Evolutionary conservation across 805 yeast species (phyloP).

Genomic region (Candida ascalaphidarum): DNA sequence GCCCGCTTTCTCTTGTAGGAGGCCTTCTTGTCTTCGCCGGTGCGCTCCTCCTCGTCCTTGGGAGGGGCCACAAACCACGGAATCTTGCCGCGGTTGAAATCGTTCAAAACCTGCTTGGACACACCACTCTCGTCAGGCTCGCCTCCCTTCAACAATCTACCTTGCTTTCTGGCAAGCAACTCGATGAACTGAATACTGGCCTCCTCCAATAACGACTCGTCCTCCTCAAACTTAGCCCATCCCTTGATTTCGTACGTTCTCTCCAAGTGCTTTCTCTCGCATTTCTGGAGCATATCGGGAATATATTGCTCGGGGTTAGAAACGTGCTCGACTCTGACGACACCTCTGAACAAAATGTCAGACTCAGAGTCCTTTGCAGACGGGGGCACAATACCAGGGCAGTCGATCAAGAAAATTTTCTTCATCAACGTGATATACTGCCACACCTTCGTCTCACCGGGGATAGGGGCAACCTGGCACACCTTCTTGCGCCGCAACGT

Average conservation of each 20-base stretch:
- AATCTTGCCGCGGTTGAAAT: slow-evolving; percentile 93
- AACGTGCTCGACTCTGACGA: slow-evolving; percentile 97
- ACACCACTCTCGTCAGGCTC: slow-evolving; percentile 96
- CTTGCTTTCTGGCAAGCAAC: slow-evolving; percentile 84
- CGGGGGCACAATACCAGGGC: slow-evolving; percentile 99
- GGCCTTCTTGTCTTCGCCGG: slow-evolving; percentile 51
- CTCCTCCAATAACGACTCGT: slow-evolving; percentile 36
- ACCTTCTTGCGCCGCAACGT: slow-evolving; percentile 92
- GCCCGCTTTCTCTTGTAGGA: slow-evolving; percentile 45
- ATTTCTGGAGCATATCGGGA: slow-evolving; percentile 75
- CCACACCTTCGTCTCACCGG: slow-evolving; percentile 99
- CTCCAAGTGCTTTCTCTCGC: slow-evolving; percentile 84
- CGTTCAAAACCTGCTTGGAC: slow-evolving; percentile 82
- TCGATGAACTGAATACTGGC: slow-evolving; percentile 69
- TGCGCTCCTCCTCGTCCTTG: slow-evolving; percentile 49
- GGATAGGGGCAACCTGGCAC: slow-evolving; percentile 95
- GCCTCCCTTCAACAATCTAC: slow-evolving; percentile 91
- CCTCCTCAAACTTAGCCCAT: slow-evolving; percentile 51
- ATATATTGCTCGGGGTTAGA: slow-evolving; percentile 92
- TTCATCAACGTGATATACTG: slow-evolving; percentile 97
- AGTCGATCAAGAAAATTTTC: slow-evolving; percentile 88
- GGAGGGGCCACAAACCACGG: slow-evolving; percentile 97
- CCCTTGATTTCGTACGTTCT: slow-evolving; percentile 93
- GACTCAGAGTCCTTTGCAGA: slow-evolving; percentile 81
- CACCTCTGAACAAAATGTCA: slow-evolving; percentile 92